A percentile compares a stretch with the other conserved stretches of the same genome.
These are phyloP conservation scores for Rhizopogon rudus DNA, from an alignment of 768 basidiomycete genomes.

Conservation along the genomic window DNA sequence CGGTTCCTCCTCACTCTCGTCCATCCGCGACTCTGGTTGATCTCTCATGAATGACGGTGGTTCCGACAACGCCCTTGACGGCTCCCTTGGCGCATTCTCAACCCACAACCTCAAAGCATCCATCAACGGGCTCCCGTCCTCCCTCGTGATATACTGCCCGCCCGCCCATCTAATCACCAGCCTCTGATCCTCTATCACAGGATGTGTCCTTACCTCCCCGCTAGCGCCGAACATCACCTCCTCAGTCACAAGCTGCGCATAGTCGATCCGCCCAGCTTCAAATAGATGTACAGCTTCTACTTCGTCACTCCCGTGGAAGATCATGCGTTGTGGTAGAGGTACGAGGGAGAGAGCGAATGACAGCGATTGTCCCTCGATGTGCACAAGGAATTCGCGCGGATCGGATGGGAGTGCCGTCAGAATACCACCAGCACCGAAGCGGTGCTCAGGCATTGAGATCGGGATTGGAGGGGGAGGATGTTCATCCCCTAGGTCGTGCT, in stretches of 20 bases:
- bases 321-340: conserved; percentile 18
- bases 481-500: conserved; percentile 15
- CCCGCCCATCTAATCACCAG: conserved; percentile 75
- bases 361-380: conserved; percentile 52
- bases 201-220: background rate
- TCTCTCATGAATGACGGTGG: conserved; percentile 23
- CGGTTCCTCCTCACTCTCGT: conserved; percentile 24
- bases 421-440: conserved; percentile 48
- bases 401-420: conserved; percentile 58
- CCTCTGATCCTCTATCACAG: conserved; percentile 52
- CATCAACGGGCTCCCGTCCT: conserved; percentile 71
- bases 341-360: conserved; percentile 76
- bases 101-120: conserved; percentile 64
- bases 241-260: conserved; percentile 61
- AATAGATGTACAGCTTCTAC: conserved; percentile 55
- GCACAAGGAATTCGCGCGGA: conserved; percentile 57
- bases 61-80: conserved; percentile 5
- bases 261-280: conserved; percentile 57
- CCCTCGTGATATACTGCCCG: conserved; percentile 73
- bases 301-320: conserved; percentile 36
- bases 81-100: conserved; percentile 8
- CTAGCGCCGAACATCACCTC: conserved; percentile 19
- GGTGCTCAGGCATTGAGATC: background rate
- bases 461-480: background rate
- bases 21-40: conserved; percentile 14